These are phyloP conservation scores for Hemileccinum impolitum DNA, from an alignment of 768 basidiomycete species.

Conservation along the genomic window DNA sequence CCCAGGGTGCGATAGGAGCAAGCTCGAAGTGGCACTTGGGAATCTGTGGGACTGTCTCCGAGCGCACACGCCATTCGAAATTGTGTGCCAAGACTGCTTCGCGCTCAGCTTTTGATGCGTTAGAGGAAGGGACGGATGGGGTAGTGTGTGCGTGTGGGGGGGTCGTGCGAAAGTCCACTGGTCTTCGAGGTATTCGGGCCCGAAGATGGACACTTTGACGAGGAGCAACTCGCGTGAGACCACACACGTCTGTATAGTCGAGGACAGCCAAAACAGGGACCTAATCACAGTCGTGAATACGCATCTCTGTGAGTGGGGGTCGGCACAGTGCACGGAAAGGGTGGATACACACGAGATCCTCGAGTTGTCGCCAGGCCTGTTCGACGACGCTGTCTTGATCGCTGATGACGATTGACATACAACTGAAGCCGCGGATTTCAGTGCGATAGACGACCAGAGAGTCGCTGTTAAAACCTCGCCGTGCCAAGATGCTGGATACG, in stretches of 20 bases:
- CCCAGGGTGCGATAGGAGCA: too few relatives aligned
- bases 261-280: too few relatives aligned
- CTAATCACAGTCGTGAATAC: too few relatives aligned
- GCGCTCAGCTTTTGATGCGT: slow-evolving; percentile 57
- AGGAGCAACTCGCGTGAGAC: too few relatives aligned
- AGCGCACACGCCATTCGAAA: slow-evolving; percentile 61
- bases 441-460: slow-evolving; percentile 97
- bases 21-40: slow-evolving; percentile 35
- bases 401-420: slow-evolving; percentile 96
- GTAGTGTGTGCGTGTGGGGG: slow-evolving; percentile 31
- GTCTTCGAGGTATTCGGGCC: slow-evolving; percentile 93
- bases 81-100: slow-evolving; percentile 73
- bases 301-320: too few relatives aligned
- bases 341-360: too few relatives aligned
- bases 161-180: slow-evolving; percentile 86
- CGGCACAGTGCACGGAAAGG: too few relatives aligned
- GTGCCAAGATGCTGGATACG: slow-evolving; percentile 97
- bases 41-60: slow-evolving; percentile 23
- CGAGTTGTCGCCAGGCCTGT: too few relatives aligned
- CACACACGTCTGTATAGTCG: too few relatives aligned
- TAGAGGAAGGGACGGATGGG: too few relatives aligned
- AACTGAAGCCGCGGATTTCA: slow-evolving; percentile 92
- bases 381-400: slow-evolving; percentile 98
- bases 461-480: slow-evolving; percentile 97
- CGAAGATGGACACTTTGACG: slow-evolving; percentile 96